These are phyloP conservation scores for Pholiota molesta DNA, from an alignment of 768 basidiomycete species.

Conservation along the genomic window DNA sequence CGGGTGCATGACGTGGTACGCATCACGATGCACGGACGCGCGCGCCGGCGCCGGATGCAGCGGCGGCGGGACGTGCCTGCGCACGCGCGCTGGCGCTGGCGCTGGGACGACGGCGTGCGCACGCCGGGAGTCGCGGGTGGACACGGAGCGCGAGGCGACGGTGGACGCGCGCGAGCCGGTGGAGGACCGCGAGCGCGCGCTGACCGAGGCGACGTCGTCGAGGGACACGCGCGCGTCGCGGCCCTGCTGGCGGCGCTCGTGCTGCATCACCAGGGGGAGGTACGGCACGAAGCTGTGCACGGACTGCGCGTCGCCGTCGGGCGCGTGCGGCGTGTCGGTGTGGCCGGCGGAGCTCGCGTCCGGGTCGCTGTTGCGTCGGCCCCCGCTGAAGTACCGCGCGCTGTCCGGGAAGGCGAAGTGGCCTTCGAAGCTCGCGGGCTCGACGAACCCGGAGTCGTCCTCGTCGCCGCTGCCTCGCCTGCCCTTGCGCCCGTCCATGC, in stretches of 20 bases:
- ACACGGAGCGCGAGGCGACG: not conserved
- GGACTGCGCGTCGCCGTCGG: no score
- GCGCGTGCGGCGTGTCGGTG: no score
- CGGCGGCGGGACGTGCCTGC: constrained; percentile 8
- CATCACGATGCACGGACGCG: not conserved
- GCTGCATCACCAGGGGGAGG: not conserved
- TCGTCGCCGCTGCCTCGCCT: constrained; percentile 2
- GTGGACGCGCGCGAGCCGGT: not conserved
- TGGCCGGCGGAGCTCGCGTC: no score
- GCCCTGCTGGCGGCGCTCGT: not conserved
- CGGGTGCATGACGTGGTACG: not conserved
- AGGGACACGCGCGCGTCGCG: constrained; percentile 5
- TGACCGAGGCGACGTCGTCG: constrained; percentile 6
- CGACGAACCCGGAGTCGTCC: not conserved
- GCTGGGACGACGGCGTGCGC: not conserved
- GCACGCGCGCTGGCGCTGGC: not conserved
- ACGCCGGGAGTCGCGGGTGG: no score
- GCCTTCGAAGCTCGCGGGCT: not conserved
- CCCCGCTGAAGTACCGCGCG: not conserved
- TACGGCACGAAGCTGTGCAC: not conserved
- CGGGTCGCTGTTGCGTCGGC: not conserved
- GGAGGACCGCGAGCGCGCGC: not conserved
- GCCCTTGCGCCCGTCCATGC: constrained; percentile 3
- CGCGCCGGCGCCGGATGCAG: not conserved
- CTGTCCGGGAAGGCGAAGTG: constrained; percentile 1